Evolutionary conservation across 2,329 filamentous ascomycete species (phyloP), one percentile per base, ranked within the genome.

Genomic region (Pyrenochaeta sp.): DNA sequence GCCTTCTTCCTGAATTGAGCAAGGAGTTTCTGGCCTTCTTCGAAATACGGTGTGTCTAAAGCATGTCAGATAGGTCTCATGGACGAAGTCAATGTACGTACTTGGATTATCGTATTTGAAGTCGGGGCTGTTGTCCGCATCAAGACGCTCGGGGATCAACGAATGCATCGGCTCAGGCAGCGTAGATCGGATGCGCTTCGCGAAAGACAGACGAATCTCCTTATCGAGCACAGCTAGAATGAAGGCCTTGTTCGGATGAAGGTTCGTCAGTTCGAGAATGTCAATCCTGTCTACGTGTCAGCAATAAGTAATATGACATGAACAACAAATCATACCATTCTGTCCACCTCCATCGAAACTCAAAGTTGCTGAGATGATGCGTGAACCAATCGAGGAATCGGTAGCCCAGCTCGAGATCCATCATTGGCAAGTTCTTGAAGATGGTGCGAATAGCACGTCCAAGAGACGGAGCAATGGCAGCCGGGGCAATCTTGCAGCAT

Each of bases 281-380:
- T 92, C 90, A 34, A 89, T 81, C 82, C 82, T 85, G 34, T 22
- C 21, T 24, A 2, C 19, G 3, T 5, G 20, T 65, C 55, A 61
- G 58, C 38, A 35, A n/a, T n/a, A 13, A 8, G 7, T 15, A 6
- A 2, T 10, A 4, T 13, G 2, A 20, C 9, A 15, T 7, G 7
- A 5, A 2, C 7, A 14, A n/a, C 7, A 13, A 5, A 7, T 73
- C 78, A 60, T 71, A 84, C 94, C 94, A 99, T 74, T 99, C 94
- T 11, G 88, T 87, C 94, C 94, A 99, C 74, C 97, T 97, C 94
- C 94, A 99, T 7, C 94, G 94, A 69, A 97, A 99, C 39, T 96
- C 94, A 68, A 99, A 99, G 75, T 99, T 99, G 75, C 92, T 96
- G 56, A 99, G 76, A 75, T 99, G 94, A 70, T 99, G 94, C 13